Base-by-base conservation (phyloP, 73 alveolate genomes). In the Paramecium biaurelia region DNA sequence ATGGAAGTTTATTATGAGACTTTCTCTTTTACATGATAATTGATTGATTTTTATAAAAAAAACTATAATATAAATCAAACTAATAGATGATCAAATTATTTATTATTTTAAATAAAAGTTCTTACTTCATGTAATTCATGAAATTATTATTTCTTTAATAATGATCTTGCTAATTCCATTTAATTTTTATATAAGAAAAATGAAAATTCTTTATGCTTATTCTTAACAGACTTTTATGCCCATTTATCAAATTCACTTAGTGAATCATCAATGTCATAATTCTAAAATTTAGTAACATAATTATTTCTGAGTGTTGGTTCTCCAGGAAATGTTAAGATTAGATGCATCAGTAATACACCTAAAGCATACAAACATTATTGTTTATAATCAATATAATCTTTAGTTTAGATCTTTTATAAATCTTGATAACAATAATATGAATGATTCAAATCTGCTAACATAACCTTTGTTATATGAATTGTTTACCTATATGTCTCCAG, bases 191-290 rank as follows among this genome's bases (percentile, higher is more conserved):
- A 67, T 67, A 67, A 67, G 85, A 67, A 30, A 34, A 67, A 74
- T 35, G 87, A 74, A 74, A 74, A 74, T 18, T 74, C 87, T n/a
- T 74, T 37, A 41, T 74, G 87, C 35, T 41, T 74, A 74, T 74
- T 74, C 67, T 41, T 74, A 12, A 74, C 87, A 12, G 37, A 41
- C 7, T 74, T 74, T 21, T 21, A 28, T 4, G 87, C 87, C 87
- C 87, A 74, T 21, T 34, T 23, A 41, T 74, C 58, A 20, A 37
- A 74, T 15, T 28, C 37, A 21, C 28, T 15, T 12, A 74, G 8
- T 34, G 59, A 74, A 32, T 74, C 63, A 74, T 74, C 87, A 1
- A 41, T 41, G 12, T 74, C 87, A 34, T 34, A 28, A 34, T 28
- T 37, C 34, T 74, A 74, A 74, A 74, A 74, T 34, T 34, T 74